Evolutionary conservation across 148 eudicot species (phyloP).

Genomic region (Camellia lanceoleosa): DNA sequence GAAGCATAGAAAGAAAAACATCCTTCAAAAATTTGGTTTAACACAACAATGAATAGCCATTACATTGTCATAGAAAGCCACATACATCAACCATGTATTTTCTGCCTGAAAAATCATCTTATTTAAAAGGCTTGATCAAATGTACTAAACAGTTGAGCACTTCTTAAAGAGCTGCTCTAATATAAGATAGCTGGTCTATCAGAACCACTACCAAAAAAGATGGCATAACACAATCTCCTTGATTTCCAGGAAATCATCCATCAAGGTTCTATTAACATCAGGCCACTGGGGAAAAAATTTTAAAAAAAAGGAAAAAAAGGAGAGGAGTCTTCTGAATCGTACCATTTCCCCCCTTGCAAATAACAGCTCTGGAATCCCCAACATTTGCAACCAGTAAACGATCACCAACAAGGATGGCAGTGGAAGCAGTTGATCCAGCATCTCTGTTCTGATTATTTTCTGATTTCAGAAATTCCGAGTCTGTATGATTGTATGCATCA

Average conservation of each 20-base stretch:
- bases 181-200: background rate
- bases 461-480: conserved; percentile 85
- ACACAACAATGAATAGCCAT: background rate
- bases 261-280: background rate
- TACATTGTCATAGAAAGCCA: background rate
- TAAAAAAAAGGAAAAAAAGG: background rate
- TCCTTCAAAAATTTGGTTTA: background rate
- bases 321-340: conserved; percentile 11
- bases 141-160: background rate
- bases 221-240: background rate
- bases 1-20: background rate
- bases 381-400: conserved; percentile 95
- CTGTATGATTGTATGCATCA: conserved; percentile 89
- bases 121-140: background rate
- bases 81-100: background rate
- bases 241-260: background rate
- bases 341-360: conserved; percentile 90
- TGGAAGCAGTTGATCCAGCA: conserved; percentile 99
- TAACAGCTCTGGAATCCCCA: conserved; percentile 97
- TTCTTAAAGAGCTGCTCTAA: background rate
- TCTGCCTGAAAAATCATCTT: background rate
- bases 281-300: background rate
- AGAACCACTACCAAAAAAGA: background rate
- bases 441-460: conserved; percentile 82
- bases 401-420: conserved; percentile 96